Percentiles rank a stretch among this genome's conserved stretches.
These are phyloP conservation scores for Colletotrichum godetiae DNA, from an alignment of 2,329 filamentous ascomycete species.

Conservation along the genomic window DNA sequence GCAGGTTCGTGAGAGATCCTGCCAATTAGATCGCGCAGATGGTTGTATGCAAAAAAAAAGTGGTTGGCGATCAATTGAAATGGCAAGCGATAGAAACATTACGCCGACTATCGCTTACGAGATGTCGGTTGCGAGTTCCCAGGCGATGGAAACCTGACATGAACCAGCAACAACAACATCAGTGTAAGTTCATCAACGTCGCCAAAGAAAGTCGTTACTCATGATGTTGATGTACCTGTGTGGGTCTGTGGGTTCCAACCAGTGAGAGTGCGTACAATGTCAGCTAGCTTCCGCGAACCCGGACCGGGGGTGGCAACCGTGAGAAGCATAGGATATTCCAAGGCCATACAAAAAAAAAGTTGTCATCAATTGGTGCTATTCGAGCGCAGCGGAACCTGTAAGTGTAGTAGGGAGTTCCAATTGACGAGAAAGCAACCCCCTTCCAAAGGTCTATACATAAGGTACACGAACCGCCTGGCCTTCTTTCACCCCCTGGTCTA, in stretches of 20 bases:
- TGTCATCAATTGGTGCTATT: slow-evolving; percentile 29
- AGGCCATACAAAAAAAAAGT: slow-evolving; percentile 9
- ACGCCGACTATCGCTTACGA: too few relatives aligned
- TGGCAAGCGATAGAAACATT: too few relatives aligned
- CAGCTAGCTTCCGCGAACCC: slow-evolving; percentile 26
- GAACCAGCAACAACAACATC: not conserved
- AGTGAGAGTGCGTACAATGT: slow-evolving; percentile 33
- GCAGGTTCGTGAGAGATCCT: too few relatives aligned
- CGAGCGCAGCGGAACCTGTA: slow-evolving; percentile 18
- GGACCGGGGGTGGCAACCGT: not conserved
- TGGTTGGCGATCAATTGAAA: too few relatives aligned
- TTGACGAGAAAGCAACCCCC: slow-evolving; percentile 34
- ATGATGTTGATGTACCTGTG: not conserved
- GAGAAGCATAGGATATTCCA: slow-evolving; percentile 9
- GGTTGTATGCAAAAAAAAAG: too few relatives aligned
- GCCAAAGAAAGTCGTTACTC: not conserved
- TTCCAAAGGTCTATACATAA: slow-evolving; percentile 38
- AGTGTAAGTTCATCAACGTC: not conserved
- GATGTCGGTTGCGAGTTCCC: not conserved
- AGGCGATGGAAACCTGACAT: not conserved
- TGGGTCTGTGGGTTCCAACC: slow-evolving; percentile 9
- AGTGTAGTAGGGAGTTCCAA: slow-evolving; percentile 33
- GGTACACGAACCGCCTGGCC: slow-evolving; percentile 34
- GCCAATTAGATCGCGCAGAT: too few relatives aligned
- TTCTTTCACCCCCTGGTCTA: slow-evolving; percentile 22